Evolutionary conservation across 495 filamentous ascomycete genomes (phyloP), one percentile per base, ranked within the genome.

Genomic region (Penicillium lagena): DNA sequence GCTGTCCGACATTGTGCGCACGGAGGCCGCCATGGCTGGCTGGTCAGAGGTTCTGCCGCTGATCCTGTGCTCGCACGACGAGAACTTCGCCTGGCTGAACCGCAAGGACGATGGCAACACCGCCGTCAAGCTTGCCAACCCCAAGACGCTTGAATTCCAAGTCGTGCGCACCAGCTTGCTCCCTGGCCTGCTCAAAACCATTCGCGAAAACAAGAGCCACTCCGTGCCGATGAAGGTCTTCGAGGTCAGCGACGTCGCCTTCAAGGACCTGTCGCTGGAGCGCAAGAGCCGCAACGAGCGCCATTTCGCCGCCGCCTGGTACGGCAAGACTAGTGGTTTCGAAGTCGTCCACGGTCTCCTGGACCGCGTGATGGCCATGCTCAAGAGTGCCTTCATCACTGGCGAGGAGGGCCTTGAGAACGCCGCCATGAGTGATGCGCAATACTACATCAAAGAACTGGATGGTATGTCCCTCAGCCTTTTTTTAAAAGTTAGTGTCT

Each of bases 11-110:
- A 94, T 99, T 54, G 79, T 96, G 34, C 85, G 93, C 37, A 70
- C 85, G 43, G 93, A 99, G 65, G 81, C 85, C 40, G 91, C 90
- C 29, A 90, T 95, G 84, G 84, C 91, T 1, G 93, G 93, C 47
- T 99, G 93, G 91, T 81, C 80, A 13, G 93, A 99, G 67, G 93
- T 95, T 17, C 82, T 99, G 81, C 93, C 93, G 5, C 76, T 99
- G 12, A 96, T 96, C 56, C 79, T 99, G 39, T 99, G 93, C 78
- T 95, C 89, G 12, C 90, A 97, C 62, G 93, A 96, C 59, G 93
- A 99, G 77, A 99, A 97, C 71, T 99, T 96, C 62, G 85, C 72
- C 37, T 96, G 89, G 89, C 74, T 99, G 32, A 95, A 97, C 67
- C 86, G 91, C 46, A 80, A 81, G 49, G 90, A 96, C 49, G 86